Conservation (phyloP, 495 filamentous ascomycete species). For the Penicillium nucicola region DNA sequence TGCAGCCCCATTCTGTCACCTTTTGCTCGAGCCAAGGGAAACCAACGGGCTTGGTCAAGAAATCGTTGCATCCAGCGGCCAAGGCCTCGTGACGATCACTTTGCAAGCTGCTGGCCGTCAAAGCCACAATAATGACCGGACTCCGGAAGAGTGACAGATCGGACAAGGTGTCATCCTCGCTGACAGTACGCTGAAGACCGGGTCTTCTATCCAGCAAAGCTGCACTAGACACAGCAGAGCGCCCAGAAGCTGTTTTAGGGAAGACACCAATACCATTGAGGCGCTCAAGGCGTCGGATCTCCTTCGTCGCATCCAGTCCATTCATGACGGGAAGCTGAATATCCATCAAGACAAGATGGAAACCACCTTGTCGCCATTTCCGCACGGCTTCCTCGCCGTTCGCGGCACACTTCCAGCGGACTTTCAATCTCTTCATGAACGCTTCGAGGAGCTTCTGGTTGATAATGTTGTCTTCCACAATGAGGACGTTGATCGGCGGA, state of each 20-base stretch:
- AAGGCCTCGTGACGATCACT: constrained; percentile 92
- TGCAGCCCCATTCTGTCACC: constrained; percentile 99
- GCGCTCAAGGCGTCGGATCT: constrained; percentile 86
- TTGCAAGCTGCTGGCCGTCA: constrained; percentile 90
- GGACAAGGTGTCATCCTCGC: constrained; percentile 61
- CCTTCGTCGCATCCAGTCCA: constrained; percentile 92
- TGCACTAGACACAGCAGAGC: constrained; percentile 33
- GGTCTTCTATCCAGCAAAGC: constrained; percentile 23
- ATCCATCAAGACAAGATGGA: constrained; percentile 97
- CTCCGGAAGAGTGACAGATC: constrained; percentile 80
- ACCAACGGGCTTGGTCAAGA: constrained; percentile 97
- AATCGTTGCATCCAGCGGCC: constrained; percentile 96
- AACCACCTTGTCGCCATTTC: constrained; percentile 93
- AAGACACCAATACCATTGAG: constrained; percentile 90
- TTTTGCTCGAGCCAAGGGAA: constrained; percentile 98
- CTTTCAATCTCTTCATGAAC: constrained; percentile 94
- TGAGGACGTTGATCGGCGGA: constrained; percentile 94
- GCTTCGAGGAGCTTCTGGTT: constrained; percentile 90
- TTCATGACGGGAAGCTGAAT: constrained; percentile 98
- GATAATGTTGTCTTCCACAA: constrained; percentile 98
- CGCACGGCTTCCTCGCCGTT: constrained; percentile 89
- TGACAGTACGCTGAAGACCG: constrained; percentile 28
- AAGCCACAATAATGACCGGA: constrained; percentile 94
- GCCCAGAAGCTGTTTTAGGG: constrained; percentile 48
- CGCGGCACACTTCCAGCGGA: constrained; percentile 95